These are phyloP conservation scores for Vitis rotundifolia DNA, from an alignment of 164 flowering plant species.

Conservation along the genomic window DNA sequence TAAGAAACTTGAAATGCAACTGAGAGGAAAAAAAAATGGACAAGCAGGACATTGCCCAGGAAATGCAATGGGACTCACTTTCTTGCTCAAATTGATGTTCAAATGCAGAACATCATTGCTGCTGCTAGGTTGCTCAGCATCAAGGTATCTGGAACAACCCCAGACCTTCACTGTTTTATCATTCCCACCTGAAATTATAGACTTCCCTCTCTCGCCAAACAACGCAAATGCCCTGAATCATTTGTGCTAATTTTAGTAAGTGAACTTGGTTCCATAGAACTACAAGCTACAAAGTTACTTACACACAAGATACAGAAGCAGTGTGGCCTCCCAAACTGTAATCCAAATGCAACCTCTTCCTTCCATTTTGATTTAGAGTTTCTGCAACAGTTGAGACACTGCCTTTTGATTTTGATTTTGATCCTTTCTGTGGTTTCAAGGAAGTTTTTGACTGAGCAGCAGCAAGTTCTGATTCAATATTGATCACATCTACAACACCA, in stretches of 20 bases:
- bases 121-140: slow-evolving; percentile 30
- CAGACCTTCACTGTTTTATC: slow-evolving; percentile 82
- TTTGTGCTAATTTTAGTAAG: not conserved
- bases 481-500: slow-evolving; percentile 69
- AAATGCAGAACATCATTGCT: slow-evolving; percentile 33
- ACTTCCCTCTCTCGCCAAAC: slow-evolving; percentile 87
- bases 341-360: slow-evolving; percentile 61
- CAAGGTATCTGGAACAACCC: slow-evolving; percentile 59
- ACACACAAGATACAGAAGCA: slow-evolving; percentile 89
- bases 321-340: slow-evolving; percentile 78
- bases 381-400: slow-evolving; percentile 18
- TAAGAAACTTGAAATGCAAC: not conserved
- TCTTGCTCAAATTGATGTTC: slow-evolving; percentile 63
- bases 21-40: not conserved
- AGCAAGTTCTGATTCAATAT: slow-evolving; percentile 68
- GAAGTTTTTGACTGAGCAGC: slow-evolving; percentile 43
- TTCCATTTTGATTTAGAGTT: slow-evolving; percentile 25
- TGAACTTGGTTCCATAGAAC: not conserved
- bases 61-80: slow-evolving; percentile 34
- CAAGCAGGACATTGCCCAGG: not conserved
- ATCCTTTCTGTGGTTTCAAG: slow-evolving; percentile 38
- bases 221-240: slow-evolving; percentile 66
- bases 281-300: slow-evolving; percentile 31
- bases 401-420: slow-evolving; percentile 39
- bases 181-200: slow-evolving; percentile 82